Base-by-base conservation (phyloP, 345 rosid genomes). In the Diplotaxis tenuifolia region DNA sequence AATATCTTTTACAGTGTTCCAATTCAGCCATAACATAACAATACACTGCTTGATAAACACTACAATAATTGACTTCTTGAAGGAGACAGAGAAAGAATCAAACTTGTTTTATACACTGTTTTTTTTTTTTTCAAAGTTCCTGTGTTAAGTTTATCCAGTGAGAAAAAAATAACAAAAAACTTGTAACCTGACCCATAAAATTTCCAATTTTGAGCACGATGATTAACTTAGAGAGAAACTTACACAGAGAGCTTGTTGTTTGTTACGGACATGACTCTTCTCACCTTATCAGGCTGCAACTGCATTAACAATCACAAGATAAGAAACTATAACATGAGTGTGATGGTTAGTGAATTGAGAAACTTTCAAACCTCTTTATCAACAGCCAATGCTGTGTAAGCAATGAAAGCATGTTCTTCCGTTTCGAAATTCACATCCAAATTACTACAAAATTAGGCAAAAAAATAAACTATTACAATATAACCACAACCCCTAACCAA, bases 251-350 rank as follows among this genome's bases (percentile, higher is more conserved):
- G 91, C 80, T 86, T 92, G 72, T 86, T 88, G 67, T 80, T 76
- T n/a, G 86, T 81, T 50, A 90, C 80, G 0, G 88, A 80, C 90
- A 92, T 85, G 45, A 76, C 69, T 80, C 92, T 80, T 77, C 71
- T 90, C 74, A 95, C 99, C 75, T 88, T 95, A 67, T 90, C 97
- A 50, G 96, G 99, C 71, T 95, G 98, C 94, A 95, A 79, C 99
- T 95, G 91, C 81, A 85, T 31, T 34, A 28, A 15, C 14, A 16
- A 0, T 45, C 36, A 20, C 8, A 38, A 6, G 29, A 62, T 9
- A 75, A 32, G 55, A 28, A 62, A 0, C 7, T 34, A 5, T 6
- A 54, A 40, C 49, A 40, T 38, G n/a, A 61, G 68, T 67, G 19
- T n/a, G 8, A 18, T 1, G 7, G 34, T n/a, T 23, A 23, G 3